A percentile compares a stretch with the other conserved stretches of the same genome.
Conservation (phyloP, 441 rosid genomes). For the Erysimum cheiri region DNA sequence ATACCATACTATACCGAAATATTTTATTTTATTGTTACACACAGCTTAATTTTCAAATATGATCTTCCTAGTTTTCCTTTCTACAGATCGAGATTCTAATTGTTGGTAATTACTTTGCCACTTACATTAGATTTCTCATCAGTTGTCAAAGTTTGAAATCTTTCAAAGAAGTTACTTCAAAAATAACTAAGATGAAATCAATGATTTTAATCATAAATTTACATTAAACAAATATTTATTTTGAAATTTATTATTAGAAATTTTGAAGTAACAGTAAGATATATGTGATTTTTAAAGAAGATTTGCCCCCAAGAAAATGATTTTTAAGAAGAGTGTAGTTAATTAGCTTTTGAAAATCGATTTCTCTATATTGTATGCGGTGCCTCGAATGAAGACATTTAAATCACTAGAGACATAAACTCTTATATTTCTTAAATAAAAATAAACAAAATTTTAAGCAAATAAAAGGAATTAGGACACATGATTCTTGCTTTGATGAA, state of each 20-base stretch:
- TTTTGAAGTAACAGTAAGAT: no score
- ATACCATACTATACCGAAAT: no score
- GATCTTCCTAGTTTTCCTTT: no score
- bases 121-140: no score
- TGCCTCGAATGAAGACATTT: constrained; percentile 26
- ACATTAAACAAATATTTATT: neutral
- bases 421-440: neutral
- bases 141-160: neutral
- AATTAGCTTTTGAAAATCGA: neutral
- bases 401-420: neutral
- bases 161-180: neutral
- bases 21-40: no score
- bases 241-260: neutral
- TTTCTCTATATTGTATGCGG: constrained; percentile 21
- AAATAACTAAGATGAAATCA: neutral
- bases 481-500: constrained; percentile 44
- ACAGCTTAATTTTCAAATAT: no score
- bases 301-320: no score
- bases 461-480: constrained; percentile 35
- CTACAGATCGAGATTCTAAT: neutral
- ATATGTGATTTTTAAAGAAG: no score
- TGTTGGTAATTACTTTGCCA: neutral
- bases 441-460: neutral
- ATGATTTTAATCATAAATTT: neutral
- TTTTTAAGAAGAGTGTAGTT: neutral